Percentiles rank a stretch among this genome's conserved stretches.
phyloP scores from a whole-genome alignment of 2,329 filamentous ascomycete genomes.

The Colletotrichum siamense region DNA sequence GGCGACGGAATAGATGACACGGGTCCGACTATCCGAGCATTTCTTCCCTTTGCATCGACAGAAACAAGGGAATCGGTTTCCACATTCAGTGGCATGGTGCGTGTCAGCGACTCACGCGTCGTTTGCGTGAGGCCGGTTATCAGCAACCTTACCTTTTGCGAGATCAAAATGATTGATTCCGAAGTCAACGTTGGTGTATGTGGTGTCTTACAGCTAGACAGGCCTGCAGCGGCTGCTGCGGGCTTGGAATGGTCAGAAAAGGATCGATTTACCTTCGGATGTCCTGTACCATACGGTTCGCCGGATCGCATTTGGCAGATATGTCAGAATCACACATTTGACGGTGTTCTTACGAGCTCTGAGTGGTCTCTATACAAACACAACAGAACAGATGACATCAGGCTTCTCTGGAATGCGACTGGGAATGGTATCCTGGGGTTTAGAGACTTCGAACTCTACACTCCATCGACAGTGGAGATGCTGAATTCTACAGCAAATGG shows the following conservation, averaged over 20 bases:
- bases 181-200: not conserved
- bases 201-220: not conserved
- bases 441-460: too few species aligned
- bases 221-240: not conserved
- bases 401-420: too few species aligned
- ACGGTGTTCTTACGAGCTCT: not conserved
- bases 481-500: not conserved
- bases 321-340: not conserved
- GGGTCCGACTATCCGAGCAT: not conserved
- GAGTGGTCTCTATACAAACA: too few species aligned
- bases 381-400: too few species aligned
- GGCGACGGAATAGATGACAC: not conserved
- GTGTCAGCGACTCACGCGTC: not conserved
- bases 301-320: not conserved
- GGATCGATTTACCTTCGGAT: not conserved
- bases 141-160: not conserved
- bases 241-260: not conserved
- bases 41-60: not conserved
- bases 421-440: not conserved
- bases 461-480: not conserved
- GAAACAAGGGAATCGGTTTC: not conserved
- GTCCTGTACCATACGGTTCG: too few species aligned
- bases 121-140: not conserved
- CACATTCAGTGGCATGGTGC: accelerated
- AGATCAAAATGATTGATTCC: not conserved